Base-by-base conservation (phyloP, 306 rosid species). In the Pueraria montana region DNA sequence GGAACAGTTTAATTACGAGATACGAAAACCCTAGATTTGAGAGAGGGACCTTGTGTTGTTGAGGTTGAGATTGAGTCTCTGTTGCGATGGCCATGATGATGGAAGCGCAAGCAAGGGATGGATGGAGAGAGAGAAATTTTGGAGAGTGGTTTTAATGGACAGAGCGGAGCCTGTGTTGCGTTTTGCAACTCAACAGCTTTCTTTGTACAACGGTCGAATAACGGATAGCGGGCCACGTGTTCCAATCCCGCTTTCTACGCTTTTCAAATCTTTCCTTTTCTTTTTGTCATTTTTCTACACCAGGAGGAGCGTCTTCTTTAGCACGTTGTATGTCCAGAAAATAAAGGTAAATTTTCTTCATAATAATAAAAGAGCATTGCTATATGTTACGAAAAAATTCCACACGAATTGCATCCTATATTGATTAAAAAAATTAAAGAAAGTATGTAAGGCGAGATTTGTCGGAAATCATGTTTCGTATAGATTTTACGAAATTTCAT, bases 161-260 rank as follows among this genome's bases (percentile, higher is more conserved):
- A 11, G 52, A 67, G 52, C 4, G 27, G 20, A 13, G 68, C 20
- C 4, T 67, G 30, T 18, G 2, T 12, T 68, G 30, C 11, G 48
- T 66, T 67, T 18, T 40, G 73, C 3, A 27, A 8, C 69, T 30
- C 26, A 76, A 53, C 42, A 63, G 66, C 56, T 79, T 77, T 87
- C 63, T 70, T 65, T 84, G 3, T 53, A 17, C 91, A 93, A 96
- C 99, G 99, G 99, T 96, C 99, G 99, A 93, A 76, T 91, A 71
- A 66, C 58, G 68, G 78, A 52, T 69, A 69, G 68, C 21, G n/a
- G 86, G 88, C 89, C 98, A 89, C 96, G 92, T 90, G 85, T 78
- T 72, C 18, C 26, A 46, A 36, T 72, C 76, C 85, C 84, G 88
- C 94, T 85, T 79, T 0, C 49, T 36, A 55, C 62, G 14, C n/a